phyloP scores from a whole-genome alignment of 1,139 yeast species.

The Yamadazyma diospyri region DNA sequence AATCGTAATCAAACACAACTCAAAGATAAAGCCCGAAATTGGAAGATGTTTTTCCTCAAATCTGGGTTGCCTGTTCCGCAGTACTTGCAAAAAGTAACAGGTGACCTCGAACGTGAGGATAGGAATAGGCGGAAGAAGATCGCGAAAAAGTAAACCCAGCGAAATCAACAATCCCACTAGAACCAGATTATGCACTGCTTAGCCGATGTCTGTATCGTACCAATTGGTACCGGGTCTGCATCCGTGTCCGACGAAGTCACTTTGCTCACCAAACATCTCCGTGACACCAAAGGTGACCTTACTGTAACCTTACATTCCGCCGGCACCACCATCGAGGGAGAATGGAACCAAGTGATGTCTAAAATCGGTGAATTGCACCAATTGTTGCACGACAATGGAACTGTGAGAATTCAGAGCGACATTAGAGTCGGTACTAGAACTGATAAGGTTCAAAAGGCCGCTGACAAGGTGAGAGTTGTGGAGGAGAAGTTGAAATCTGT shows the following conservation, averaged over 20 bases:
- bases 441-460: slow-evolving; percentile 64
- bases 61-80: slow-evolving; percentile 70
- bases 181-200: slow-evolving; percentile 43
- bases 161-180: too few relatives aligned
- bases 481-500: slow-evolving; percentile 42
- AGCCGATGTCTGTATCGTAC: slow-evolving; percentile 81
- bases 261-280: slow-evolving; percentile 58
- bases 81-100: slow-evolving; percentile 79
- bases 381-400: slow-evolving; percentile 62
- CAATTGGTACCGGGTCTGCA: slow-evolving; percentile 78
- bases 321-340: slow-evolving; percentile 88
- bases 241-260: slow-evolving; percentile 82
- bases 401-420: slow-evolving; percentile 77
- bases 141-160: slow-evolving; percentile 11
- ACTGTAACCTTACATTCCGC: slow-evolving; percentile 79
- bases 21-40: slow-evolving; percentile 92
- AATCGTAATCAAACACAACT: slow-evolving; percentile 87
- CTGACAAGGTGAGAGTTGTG: slow-evolving; percentile 63
- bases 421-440: slow-evolving; percentile 80
- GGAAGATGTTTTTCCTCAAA: slow-evolving; percentile 83
- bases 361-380: slow-evolving; percentile 79
- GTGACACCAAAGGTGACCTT: slow-evolving; percentile 48
- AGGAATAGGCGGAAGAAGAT: slow-evolving; percentile 34
- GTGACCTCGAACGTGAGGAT: slow-evolving; percentile 65
- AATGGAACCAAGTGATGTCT: slow-evolving; percentile 84